Conservation (phyloP, 495 filamentous ascomycete genomes). For the Annulohypoxylon bovei region DNA sequence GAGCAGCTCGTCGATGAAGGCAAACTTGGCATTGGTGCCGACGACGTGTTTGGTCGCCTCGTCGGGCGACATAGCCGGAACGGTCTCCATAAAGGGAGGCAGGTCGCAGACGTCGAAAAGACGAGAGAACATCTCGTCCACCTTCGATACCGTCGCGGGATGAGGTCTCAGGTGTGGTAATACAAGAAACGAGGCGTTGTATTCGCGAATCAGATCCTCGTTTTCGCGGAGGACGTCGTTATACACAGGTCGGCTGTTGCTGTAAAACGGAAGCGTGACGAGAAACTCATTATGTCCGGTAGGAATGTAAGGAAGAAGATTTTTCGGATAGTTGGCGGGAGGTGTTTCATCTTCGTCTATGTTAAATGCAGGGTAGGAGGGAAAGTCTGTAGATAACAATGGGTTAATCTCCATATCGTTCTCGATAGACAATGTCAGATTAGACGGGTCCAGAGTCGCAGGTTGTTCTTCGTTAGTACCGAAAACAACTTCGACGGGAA, state of each 20-base stretch:
- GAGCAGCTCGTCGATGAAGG: slow-evolving; percentile 57
- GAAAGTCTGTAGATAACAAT: slow-evolving; percentile 35
- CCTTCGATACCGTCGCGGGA: slow-evolving; percentile 39
- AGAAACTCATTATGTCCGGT: slow-evolving; percentile 44
- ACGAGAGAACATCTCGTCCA: slow-evolving; percentile 51
- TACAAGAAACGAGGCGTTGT: slow-evolving; percentile 44
- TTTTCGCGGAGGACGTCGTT: slow-evolving; percentile 51
- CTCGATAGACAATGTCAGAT: slow-evolving; percentile 49
- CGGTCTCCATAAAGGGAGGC: slow-evolving; percentile 50
- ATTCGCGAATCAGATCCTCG: slow-evolving; percentile 48
- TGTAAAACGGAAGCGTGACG: slow-evolving; percentile 55
- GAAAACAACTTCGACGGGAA: slow-evolving; percentile 5
- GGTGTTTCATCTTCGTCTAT: slow-evolving; percentile 32
- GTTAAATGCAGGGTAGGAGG: slow-evolving; percentile 19
- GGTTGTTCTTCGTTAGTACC: slow-evolving; percentile 36
- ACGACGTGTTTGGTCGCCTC: slow-evolving; percentile 52
- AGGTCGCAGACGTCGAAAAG: slow-evolving; percentile 56
- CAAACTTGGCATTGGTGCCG: slow-evolving; percentile 57
- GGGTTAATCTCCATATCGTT: slow-evolving; percentile 40
- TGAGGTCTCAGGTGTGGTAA: slow-evolving; percentile 39
- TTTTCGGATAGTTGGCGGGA: slow-evolving; percentile 31
- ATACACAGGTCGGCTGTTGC: slow-evolving; percentile 51
- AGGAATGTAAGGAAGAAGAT: slow-evolving; percentile 31
- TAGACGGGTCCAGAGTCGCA: slow-evolving; percentile 52
- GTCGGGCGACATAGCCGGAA: slow-evolving; percentile 41